A percentile compares a stretch with the other conserved stretches of the same genome.
Conservation (phyloP, 108 stramenopile species). For the Fragilaria radians region DNA sequence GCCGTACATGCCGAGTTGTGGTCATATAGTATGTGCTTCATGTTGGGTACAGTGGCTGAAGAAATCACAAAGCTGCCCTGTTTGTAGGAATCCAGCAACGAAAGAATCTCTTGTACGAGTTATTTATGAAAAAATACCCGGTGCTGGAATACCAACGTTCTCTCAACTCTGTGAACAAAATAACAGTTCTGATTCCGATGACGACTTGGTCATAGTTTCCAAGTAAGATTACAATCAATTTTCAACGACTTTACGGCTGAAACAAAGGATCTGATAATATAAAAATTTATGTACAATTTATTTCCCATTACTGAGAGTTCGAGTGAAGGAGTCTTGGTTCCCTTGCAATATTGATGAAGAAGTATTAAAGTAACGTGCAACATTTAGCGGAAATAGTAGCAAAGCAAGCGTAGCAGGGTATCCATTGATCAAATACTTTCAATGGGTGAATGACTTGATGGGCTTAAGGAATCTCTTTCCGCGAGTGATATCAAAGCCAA, state of each 20-base stretch:
- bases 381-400: no score
- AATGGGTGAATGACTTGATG: background rate
- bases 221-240: no score
- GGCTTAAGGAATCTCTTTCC: background rate
- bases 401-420: no score
- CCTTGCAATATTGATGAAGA: no score
- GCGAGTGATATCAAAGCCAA: background rate
- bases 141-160: slow-evolving; percentile 17
- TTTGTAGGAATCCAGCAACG: slow-evolving; percentile 34
- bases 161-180: slow-evolving; percentile 14
- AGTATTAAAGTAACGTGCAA: no score
- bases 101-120: slow-evolving; percentile 32
- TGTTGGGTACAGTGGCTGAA: slow-evolving; percentile 74
- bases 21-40: slow-evolving; percentile 38
- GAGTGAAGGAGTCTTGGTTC: no score
- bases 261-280: no score
- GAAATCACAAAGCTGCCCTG: slow-evolving; percentile 45
- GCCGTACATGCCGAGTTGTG: slow-evolving; percentile 57
- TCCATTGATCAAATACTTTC: background rate
- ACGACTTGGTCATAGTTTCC: slow-evolving; percentile 1
- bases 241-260: no score
- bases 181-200: background rate
- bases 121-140: slow-evolving; percentile 32
- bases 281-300: no score
- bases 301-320: no score